Base-by-base conservation (phyloP, 1,284 basidiomycete genomes). In the Rhodofomes roseus region DNA sequence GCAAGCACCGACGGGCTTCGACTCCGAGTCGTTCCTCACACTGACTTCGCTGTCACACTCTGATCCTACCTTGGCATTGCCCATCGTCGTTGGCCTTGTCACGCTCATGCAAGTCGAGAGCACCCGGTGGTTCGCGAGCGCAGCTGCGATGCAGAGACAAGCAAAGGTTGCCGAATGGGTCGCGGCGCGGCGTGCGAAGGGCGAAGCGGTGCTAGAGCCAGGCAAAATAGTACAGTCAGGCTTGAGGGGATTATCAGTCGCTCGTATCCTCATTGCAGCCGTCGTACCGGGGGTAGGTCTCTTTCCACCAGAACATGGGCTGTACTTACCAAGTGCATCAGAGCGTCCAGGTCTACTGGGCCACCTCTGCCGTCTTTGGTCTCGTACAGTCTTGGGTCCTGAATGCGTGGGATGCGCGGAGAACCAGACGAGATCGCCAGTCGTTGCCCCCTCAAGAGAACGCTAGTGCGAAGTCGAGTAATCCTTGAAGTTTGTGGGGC, bases 281-380 rank as follows among this genome's bases (percentile, higher is more conserved):
- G 75, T 92, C 70, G 84, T 89, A 22, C 93, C 93, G 53, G 90
- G 90, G 62, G 93, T 95, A 70, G 65, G 84, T 77, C 34, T 48
- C 46, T 23, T 46, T 58, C 43, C 43, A 9, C 18, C 20, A n/a
- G 23, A 58, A 34, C 14, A 5, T 31, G 8, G 34, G 14, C 16
- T 56, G 37, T n/a, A 34, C 46, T 48, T 7, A 48, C 11, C 14
- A 11, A 23, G 7, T 37, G 39, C 46, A 12, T 8, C 65, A 95
- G 91, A 84, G 89, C 53, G 80, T 96, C 20, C 79, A 88, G 50
- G 67, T 95, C 20, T 95, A 93, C 70, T 96, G 93, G 93, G 78
- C 90, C 2, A 86, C 91, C 5, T 95, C 92, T 7, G 89, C 93
- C 25, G 73, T 83, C 20, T 92, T 91, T 69, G 93, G 93, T 39